A percentile compares a stretch with the other conserved stretches of the same genome.
Conservation (phyloP, 2,329 filamentous ascomycete genomes). For the Xylaria sp. region DNA sequence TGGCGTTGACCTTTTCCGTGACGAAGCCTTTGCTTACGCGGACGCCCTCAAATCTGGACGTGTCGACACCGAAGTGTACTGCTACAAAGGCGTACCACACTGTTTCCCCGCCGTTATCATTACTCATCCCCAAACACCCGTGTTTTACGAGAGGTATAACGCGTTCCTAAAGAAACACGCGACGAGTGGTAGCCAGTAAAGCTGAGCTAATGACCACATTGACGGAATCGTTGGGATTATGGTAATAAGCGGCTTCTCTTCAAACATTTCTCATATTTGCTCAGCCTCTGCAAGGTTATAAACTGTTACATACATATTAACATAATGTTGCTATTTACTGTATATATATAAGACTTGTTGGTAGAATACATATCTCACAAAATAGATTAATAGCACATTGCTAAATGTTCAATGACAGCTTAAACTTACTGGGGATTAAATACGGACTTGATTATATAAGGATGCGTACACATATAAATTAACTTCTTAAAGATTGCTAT, state of each 20-base stretch:
- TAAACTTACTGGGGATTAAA: neutral
- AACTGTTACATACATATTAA: neutral
- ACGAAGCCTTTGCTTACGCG: constrained; percentile 30
- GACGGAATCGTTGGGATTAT: neutral
- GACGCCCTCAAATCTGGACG: constrained; percentile 25
- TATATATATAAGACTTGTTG: neutral
- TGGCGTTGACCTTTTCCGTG: constrained; percentile 36
- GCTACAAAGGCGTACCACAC: constrained; percentile 33
- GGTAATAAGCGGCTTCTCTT: neutral
- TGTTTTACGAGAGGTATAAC: constrained; percentile 34
- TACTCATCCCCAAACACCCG: constrained; percentile 20
- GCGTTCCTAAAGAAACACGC: constrained; percentile 31
- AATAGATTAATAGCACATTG: neutral
- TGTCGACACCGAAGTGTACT: constrained; percentile 27
- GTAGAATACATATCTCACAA: neutral
- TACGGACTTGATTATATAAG: neutral
- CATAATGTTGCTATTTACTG: neutral
- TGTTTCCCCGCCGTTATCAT: constrained; percentile 30
- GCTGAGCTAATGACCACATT: too few species aligned
- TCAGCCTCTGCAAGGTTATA: neutral
- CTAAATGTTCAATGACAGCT: neutral
- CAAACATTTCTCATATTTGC: neutral
- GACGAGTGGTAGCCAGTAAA: constrained; percentile 1
- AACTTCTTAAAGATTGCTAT: neutral
- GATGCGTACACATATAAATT: neutral